A percentile compares a stretch with the other conserved stretches of the same genome.
Evolutionary conservation across 140 eudicot species (phyloP).

Genomic region (Anethum foeniculum): DNA sequence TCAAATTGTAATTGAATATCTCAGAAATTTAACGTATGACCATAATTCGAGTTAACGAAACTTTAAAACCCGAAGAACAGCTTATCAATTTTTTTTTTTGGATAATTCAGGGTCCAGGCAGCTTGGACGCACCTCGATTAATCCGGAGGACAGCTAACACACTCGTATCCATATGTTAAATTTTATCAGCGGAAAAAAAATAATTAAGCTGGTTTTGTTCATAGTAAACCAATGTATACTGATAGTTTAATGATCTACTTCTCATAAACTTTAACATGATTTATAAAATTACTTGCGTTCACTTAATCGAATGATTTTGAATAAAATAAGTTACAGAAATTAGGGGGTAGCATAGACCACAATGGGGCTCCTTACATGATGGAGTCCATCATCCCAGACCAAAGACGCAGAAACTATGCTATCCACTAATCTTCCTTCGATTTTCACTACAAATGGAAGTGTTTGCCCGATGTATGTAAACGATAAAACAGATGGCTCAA

Average conservation of each 20-base stretch:
- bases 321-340: neutral
- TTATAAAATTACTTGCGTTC: neutral
- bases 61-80: too few relatives aligned
- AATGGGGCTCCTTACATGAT: slow-evolving; percentile 23
- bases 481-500: slow-evolving; percentile 11
- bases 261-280: neutral
- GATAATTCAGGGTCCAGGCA: too few relatives aligned
- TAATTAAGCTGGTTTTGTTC: too few relatives aligned
- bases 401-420: slow-evolving; percentile 9
- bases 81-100: too few relatives aligned
- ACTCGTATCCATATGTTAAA: neutral
- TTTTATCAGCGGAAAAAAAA: too few relatives aligned
- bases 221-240: too few relatives aligned
- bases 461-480: slow-evolving; percentile 15
- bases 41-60: too few relatives aligned
- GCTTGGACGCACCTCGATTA: too few relatives aligned
- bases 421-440: neutral
- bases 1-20: too few relatives aligned
- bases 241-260: neutral
- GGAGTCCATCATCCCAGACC: slow-evolving; percentile 21
- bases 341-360: slow-evolving; percentile 1
- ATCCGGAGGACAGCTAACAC: too few relatives aligned
- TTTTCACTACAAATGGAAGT: slow-evolving; percentile 8
- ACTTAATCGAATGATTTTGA: neutral
- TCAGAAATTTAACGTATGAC: too few relatives aligned